Base-by-base conservation (phyloP, 148 eudicot genomes). In the Vaccinium myrtillus region DNA sequence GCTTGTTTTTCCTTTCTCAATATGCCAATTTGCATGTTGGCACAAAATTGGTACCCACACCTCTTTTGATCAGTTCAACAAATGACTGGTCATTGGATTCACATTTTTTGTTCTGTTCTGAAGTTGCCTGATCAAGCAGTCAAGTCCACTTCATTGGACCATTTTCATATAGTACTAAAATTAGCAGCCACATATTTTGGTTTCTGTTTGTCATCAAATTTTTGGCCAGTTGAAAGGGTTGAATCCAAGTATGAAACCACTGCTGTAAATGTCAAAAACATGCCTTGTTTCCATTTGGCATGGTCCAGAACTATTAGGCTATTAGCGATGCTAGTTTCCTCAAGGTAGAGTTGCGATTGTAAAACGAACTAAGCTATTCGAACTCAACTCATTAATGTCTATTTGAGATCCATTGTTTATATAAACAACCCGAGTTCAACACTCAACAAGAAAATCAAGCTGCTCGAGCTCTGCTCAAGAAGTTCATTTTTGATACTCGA, bases 141-240 rank as follows among this genome's bases (percentile, higher is more conserved):
- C 36, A 67, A 67, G 73, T 67, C 36, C 32, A 25, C 73, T 67
- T 67, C 73, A 67, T 67, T 67, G 73, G 73, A 25, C 73, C 73
- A 67, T 67, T 67, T 67, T 67, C 32, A 4, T 23, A 61, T 61
- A n/a, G n/a, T n/a, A 8, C 65, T 8, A 61, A 21, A 21, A 61
- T n/a, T 61, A 2, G 12, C 23, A 11, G 25, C 27, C 69, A 61
- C 69, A 61, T 8, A 61, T 61, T 61, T 61, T 11, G 21, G 13
- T 61, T 61, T 61, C 69, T 21, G 27, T 23, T 61, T 61, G 23
- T 61, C 69, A 61, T 61, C 27, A n/a, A n/a, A 61, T 2, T 0
- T 61, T n/a, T 61, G 21, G 69, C 69, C 69, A 8, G 69, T 61
- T 21, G 18, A 7, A 15, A 73, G 77, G 77, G 23, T 73, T 36